Conservation (phyloP, 768 basidiomycete genomes). For the Lactarius pseudohatsudake region DNA sequence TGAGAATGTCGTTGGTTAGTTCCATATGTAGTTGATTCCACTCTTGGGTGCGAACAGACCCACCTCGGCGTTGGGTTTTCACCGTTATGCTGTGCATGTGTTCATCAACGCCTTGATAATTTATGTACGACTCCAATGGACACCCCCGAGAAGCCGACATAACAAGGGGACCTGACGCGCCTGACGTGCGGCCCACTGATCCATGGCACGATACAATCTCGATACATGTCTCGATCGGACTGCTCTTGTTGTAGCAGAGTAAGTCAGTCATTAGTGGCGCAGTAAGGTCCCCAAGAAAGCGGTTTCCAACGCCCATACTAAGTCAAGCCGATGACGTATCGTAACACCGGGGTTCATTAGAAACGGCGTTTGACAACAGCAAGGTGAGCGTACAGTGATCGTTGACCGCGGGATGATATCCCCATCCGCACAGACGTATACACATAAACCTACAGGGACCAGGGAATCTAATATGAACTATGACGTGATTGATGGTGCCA, state of each 20-base stretch:
- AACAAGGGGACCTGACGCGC: background rate
- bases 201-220: background rate
- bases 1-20: conserved; percentile 2
- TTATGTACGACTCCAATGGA: background rate
- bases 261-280: conserved; percentile 1
- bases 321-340: background rate
- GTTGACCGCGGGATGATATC: background rate
- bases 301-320: background rate
- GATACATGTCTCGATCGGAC: background rate
- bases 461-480: conserved; percentile 10
- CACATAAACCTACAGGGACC: background rate
- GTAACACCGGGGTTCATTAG: background rate
- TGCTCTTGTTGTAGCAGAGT: background rate
- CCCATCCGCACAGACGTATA: background rate
- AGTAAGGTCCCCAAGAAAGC: background rate
- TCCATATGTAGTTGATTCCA: conserved; percentile 4
- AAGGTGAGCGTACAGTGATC: background rate
- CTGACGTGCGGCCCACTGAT: background rate
- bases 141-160: background rate
- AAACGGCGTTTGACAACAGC: background rate
- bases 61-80: background rate
- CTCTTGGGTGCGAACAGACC: background rate
- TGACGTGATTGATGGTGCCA: conserved; percentile 2
- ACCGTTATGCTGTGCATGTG: background rate
- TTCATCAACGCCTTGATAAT: background rate